These are phyloP conservation scores for Podila clonocystis DNA, from an alignment of 192 early-diverging fungal species.

Conservation along the genomic window DNA sequence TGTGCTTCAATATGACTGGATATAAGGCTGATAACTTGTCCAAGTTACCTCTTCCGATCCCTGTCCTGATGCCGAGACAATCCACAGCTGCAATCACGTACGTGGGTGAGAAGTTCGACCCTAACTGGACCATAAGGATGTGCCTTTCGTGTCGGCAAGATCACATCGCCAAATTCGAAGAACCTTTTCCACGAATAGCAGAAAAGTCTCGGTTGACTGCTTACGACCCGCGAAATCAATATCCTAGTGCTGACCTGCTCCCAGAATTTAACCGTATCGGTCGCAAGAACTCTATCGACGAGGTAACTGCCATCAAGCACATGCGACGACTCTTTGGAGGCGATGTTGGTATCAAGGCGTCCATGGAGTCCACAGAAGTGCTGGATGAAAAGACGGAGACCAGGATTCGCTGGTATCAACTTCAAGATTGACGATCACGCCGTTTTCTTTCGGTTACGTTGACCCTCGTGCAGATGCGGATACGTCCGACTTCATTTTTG, in stretches of 20 bases:
- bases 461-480: too few relatives aligned
- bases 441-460: too few relatives aligned
- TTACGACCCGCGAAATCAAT: background rate
- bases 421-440: too few relatives aligned
- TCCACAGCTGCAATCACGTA: conserved; percentile 1
- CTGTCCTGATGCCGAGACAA: conserved; percentile 17
- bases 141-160: conserved; percentile 12
- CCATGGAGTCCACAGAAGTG: too few relatives aligned
- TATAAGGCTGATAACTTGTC: background rate
- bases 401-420: too few relatives aligned
- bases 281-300: background rate
- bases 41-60: background rate
- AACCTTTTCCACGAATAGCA: conserved; percentile 5
- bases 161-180: background rate
- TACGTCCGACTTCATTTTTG: too few relatives aligned
- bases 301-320: background rate
- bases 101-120: conserved; percentile 16
- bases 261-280: background rate
- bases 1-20: conserved; percentile 1
- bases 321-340: too few relatives aligned
- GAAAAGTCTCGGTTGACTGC: background rate
- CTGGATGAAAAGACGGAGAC: too few relatives aligned
- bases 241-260: background rate
- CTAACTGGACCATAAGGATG: conserved; percentile 20
- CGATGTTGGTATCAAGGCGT: too few relatives aligned